These are phyloP conservation scores for Penicillium waksmanii DNA, from an alignment of 495 filamentous ascomycete species.

Conservation along the genomic window DNA sequence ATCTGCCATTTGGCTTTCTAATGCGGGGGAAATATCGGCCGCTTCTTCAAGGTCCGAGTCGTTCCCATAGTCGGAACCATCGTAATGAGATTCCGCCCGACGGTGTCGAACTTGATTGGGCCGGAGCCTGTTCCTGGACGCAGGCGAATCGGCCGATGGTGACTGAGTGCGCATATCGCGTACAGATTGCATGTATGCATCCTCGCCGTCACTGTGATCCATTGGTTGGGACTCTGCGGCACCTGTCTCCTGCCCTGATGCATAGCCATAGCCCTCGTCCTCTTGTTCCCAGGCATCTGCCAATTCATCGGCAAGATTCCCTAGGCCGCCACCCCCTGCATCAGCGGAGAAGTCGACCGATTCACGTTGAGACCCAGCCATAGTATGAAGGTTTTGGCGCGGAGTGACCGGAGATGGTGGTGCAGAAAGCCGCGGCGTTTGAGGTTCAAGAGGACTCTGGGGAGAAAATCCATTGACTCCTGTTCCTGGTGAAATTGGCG, in stretches of 20 bases:
- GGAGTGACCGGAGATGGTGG: conserved; percentile 65
- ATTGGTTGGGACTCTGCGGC: conserved; percentile 37
- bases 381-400: conserved; percentile 54
- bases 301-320: conserved; percentile 81
- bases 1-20: conserved; percentile 76
- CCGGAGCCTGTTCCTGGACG: conserved; percentile 34
- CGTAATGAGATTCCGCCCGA: conserved; percentile 55
- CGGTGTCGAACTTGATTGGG: conserved; percentile 45
- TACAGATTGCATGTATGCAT: conserved; percentile 35
- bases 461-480: conserved; percentile 38
- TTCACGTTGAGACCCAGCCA: conserved; percentile 52
- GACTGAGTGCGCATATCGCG: conserved; percentile 33
- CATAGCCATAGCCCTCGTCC: conserved; percentile 53
- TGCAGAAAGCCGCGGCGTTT: conserved; percentile 54
- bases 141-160: conserved; percentile 32
- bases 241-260: conserved; percentile 45
- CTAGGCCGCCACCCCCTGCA: conserved; percentile 61
- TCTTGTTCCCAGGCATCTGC: conserved; percentile 65
- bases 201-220: conserved; percentile 40
- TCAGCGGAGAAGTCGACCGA: conserved; percentile 49
- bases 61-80: conserved; percentile 61
- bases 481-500: conserved; percentile 48
- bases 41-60: conserved; percentile 74
- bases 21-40: conserved; percentile 68
- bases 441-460: conserved; percentile 45